Percentiles rank a stretch among this genome's conserved stretches.
These are phyloP conservation scores for Casuarina equisetifolia DNA, from an alignment of 306 rosid species.

Conservation along the genomic window DNA sequence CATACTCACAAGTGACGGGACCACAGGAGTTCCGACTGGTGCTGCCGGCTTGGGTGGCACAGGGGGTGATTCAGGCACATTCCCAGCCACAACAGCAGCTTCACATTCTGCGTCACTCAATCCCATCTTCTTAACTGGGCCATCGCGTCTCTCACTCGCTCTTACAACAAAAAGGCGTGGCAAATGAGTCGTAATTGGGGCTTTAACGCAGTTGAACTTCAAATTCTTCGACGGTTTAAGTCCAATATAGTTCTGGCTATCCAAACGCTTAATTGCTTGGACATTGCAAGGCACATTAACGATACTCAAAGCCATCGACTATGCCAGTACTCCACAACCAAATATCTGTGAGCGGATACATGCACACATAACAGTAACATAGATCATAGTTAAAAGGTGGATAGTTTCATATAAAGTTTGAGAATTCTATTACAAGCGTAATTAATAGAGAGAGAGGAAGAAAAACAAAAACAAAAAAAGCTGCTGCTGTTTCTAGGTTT, in stretches of 20 bases:
- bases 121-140: constrained; percentile 37
- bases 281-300: constrained; percentile 39
- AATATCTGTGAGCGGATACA: background rate
- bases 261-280: constrained; percentile 44
- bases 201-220: constrained; percentile 34
- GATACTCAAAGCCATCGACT: constrained; percentile 55
- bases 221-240: constrained; percentile 32
- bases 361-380: background rate
- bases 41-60: constrained; percentile 71
- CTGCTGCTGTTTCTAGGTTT: background rate
- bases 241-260: constrained; percentile 45
- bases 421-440: background rate
- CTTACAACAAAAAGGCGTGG: constrained; percentile 43
- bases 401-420: background rate
- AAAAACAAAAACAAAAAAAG: no score
- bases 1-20: constrained; percentile 66
- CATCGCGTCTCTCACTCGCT: constrained; percentile 42
- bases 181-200: constrained; percentile 31
- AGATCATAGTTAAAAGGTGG: background rate
- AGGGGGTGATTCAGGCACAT: constrained; percentile 75
- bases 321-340: constrained; percentile 3
- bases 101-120: constrained; percentile 71
- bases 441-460: background rate
- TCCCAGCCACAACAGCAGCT: constrained; percentile 85
- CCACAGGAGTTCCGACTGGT: constrained; percentile 87